Evolutionary conservation across 1,284 basidiomycete species (phyloP), one percentile per base, ranked within the genome.

Genomic region (Naganishia liquefaciens): DNA sequence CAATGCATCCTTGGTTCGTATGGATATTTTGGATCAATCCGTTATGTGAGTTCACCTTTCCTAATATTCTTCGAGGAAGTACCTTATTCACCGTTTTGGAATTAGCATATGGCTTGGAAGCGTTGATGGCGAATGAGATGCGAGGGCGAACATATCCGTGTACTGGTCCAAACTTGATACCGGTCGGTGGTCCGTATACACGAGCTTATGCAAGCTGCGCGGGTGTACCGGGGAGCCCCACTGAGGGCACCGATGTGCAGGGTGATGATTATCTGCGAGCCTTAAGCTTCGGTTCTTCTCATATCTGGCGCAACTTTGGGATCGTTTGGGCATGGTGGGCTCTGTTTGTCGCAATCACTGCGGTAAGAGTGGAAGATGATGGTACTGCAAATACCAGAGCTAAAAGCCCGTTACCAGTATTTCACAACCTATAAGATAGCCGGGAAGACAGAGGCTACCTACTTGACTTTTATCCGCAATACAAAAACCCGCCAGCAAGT

Each of bases 271-370:
- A 86, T 75, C 75, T 91, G 39, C 74, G 85, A 1, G 84, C 86
- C 0, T 93, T 83, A 74, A 81, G 79, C 0, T 94, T 90, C 76
- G 72, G 77, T 19, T 83, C 83, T 64, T 75, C 73, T 27, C 79
- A 91, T 72, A 73, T 87, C 5, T 66, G 65, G 65, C 52, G 64
- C 39, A 50, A 57, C 21, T 30, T 66, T 11, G 61, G 61, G 11
- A 46, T 62, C 39, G 54, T 62, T 11, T 53, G 49, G 49, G 51
- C 50, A 17, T 53, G 37, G 49, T 62, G 61, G 51, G 11, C 30
- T 17, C 85, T 0, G 93, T 83, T 74, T 80, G 79, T 0, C 93
- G 90, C 76, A 72, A 77, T n/a, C 83, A 83, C 64, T 75, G 73
- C 28, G 78, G 91, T 72, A 73, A 87, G 7, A 63, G 44, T 52